phyloP scores from a whole-genome alignment of 352 stramenopile genomes.

The Lagenidium giganteum region DNA sequence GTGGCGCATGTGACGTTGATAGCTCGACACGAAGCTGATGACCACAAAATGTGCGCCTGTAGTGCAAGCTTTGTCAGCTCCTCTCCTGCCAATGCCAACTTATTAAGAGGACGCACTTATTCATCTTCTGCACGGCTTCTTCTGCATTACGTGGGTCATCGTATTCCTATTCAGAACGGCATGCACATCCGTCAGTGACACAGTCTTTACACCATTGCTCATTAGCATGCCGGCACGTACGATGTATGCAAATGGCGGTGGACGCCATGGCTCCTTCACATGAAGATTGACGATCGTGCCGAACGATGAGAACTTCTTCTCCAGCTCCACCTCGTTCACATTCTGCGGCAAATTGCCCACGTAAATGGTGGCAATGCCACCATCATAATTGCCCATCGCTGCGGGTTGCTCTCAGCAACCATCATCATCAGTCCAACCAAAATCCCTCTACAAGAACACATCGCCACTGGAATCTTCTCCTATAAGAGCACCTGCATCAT shows the following conservation, averaged over 20 bases:
- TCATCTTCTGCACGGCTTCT: conserved; percentile 47
- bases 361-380: too few species aligned
- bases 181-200: not conserved
- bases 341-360: conserved; percentile 59
- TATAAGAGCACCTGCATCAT: too few species aligned
- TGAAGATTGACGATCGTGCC: conserved; percentile 33
- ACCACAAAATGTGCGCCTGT: conserved; percentile 26
- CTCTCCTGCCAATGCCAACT: conserved; percentile 13
- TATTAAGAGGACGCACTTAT: conserved; percentile 29
- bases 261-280: conserved; percentile 50
- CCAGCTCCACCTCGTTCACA: conserved; percentile 51
- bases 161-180: conserved; percentile 34
- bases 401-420: not conserved
- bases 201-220: not conserved
- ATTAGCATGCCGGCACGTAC: conserved; percentile 22
- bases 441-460: conserved; percentile 6
- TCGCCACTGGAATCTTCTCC: too few species aligned
- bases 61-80: conserved; percentile 30
- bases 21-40: conserved; percentile 52
- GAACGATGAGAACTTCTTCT: conserved; percentile 47
- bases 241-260: conserved; percentile 51
- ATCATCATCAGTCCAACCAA: too few species aligned
- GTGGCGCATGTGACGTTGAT: conserved; percentile 24
- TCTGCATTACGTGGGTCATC: conserved; percentile 47
- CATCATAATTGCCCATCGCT: not conserved